Base-by-base conservation (phyloP, 2,329 filamentous ascomycete species). In the Venturia carpophila region DNA sequence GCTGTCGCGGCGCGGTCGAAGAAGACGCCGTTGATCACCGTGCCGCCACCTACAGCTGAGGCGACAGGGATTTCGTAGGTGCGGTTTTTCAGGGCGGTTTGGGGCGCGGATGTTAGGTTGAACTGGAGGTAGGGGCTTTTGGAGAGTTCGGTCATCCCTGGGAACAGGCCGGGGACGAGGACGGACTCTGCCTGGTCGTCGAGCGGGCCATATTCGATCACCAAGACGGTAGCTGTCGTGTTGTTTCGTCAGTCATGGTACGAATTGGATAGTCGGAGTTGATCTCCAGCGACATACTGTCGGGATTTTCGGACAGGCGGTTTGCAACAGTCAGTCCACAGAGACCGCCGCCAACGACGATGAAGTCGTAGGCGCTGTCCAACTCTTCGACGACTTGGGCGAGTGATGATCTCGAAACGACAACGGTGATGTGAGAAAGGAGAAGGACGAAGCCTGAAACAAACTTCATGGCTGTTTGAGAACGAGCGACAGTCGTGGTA, bases 291-390 rank as follows among this genome's bases (percentile, higher is more conserved):
- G n/a, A n/a, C 45, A 6, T 52, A 63, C 43, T 24, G 4, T 4
- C 21, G 15, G 41, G 41, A 52, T 37, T 45, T 67, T 82, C 80
- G 62, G 80, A 81, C 71, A 84, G 73, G 64, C 79, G 73, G 64
- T 81, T 79, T 42, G 81, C 80, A 39, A 80, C 77, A 34, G 83
- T 80, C 63, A 83, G 80, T 5, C 82, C 81, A 11, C 80, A 80
- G 9, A 81, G 79, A 39, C 81, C 81, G 41, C 80, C 79, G 21
- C 79, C 79, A 21, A 81, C 75, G 19, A 82, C 71, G 60, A 82
- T 80, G 45, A 68, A 70, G 47, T 66, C 65, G 66, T 76, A 78
- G 10, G 13, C 30, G 21, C 21, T 27, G 42, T 27, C 30, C 15
- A 62, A n/a, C 19, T 47, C 17, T 47, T 47, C 3, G 9, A 47